These are phyloP conservation scores for Niebla homalea DNA, from an alignment of 495 filamentous ascomycete species.

Conservation along the genomic window DNA sequence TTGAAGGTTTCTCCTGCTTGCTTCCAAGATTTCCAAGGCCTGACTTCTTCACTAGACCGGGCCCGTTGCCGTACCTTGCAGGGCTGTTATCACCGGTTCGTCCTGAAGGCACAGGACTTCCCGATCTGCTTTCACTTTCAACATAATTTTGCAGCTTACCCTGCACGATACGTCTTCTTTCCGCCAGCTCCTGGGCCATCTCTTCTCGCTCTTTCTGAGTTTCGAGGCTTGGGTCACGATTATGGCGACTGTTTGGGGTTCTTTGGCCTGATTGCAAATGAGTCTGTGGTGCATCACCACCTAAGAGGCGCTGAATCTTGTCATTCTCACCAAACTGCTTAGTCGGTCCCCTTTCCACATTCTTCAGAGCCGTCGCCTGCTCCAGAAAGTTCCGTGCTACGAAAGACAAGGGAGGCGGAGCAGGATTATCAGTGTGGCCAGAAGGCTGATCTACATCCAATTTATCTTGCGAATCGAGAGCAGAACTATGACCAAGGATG, in stretches of 20 bases:
- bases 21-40: slow-evolving; percentile 47
- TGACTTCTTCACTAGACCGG: slow-evolving; percentile 57
- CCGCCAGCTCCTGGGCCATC: slow-evolving; percentile 67
- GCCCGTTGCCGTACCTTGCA: slow-evolving; percentile 39
- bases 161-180: slow-evolving; percentile 61
- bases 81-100: slow-evolving; percentile 31
- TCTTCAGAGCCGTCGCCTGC: slow-evolving; percentile 19
- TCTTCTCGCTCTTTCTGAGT: slow-evolving; percentile 58
- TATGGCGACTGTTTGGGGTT: slow-evolving; percentile 25
- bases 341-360: slow-evolving; percentile 19
- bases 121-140: slow-evolving; percentile 49
- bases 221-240: slow-evolving; percentile 43
- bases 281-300: slow-evolving; percentile 14
- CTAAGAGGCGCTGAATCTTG: slow-evolving; percentile 17
- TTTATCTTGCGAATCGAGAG: slow-evolving; percentile 25
- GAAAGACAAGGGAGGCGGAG: slow-evolving; percentile 14
- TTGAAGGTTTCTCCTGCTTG: slow-evolving; percentile 36
- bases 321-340: slow-evolving; percentile 16
- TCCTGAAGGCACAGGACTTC: slow-evolving; percentile 32
- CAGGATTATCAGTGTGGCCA: not conserved
- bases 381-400: slow-evolving; percentile 22
- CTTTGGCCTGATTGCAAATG: slow-evolving; percentile 14
- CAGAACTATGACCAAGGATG: slow-evolving; percentile 19
- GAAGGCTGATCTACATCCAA: slow-evolving; percentile 32
- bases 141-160: slow-evolving; percentile 66